Conservation (phyloP, 345 rosid species). For the Ailanthus altissimus region DNA sequence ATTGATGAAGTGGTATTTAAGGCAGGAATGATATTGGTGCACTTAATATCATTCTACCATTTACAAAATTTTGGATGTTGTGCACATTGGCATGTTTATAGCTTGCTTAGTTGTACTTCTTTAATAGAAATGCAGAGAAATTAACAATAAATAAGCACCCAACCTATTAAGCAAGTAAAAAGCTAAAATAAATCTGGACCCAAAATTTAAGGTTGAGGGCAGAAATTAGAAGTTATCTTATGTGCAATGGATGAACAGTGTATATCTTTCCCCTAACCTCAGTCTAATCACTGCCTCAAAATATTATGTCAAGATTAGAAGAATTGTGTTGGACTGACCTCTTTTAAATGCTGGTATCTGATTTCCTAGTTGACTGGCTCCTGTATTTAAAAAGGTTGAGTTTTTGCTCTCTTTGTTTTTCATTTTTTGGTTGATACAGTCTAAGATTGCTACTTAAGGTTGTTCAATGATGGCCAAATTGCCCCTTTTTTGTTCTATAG, state of each 20-base stretch:
- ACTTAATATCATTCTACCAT: neutral
- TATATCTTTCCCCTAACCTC: neutral
- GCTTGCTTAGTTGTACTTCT: neutral
- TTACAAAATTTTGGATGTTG: conserved; percentile 8
- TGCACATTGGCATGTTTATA: neutral
- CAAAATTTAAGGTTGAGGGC: neutral
- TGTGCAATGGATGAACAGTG: neutral
- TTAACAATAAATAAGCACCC: neutral
- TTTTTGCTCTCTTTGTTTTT: neutral
- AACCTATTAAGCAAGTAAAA: neutral
- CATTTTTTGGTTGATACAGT: neutral
- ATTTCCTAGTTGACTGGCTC: neutral
- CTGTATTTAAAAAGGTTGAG: neutral
- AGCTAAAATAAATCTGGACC: neutral
- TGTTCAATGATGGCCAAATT: neutral
- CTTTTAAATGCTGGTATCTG: neutral
- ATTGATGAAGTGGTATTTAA: too few species aligned
- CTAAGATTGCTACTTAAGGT: neutral
- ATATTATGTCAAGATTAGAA: neutral
- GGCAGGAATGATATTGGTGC: neutral
- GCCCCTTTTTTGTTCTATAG: neutral
- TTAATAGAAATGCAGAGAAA: conserved; percentile 4
- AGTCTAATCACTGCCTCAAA: neutral
- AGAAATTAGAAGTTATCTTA: neutral
- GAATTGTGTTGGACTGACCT: neutral